Evolutionary conservation across 2,329 filamentous ascomycete genomes (phyloP).

Genomic region (Neonectria punicea): DNA sequence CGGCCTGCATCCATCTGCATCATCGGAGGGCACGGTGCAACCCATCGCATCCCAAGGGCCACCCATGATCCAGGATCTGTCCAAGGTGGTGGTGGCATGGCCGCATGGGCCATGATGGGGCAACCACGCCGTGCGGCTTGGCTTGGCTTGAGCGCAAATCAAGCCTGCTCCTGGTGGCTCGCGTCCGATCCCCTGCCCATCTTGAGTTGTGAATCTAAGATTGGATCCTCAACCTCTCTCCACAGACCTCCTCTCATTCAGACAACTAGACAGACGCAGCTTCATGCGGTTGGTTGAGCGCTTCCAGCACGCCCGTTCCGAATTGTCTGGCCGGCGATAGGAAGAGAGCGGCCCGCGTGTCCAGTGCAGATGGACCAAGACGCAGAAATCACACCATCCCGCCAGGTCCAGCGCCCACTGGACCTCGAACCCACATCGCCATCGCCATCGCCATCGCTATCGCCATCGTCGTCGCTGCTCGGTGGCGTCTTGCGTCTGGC

Average conservation of each 20-base stretch:
- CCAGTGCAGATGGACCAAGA: slow-evolving; percentile 34
- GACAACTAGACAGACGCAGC: slow-evolving; percentile 25
- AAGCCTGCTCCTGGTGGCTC: slow-evolving; percentile 30
- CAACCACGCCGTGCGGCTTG: slow-evolving; percentile 30
- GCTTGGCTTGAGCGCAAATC: slow-evolving; percentile 26
- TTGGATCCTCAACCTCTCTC: slow-evolving; percentile 33
- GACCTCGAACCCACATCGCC: slow-evolving; percentile 39
- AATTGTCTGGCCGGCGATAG: slow-evolving; percentile 36
- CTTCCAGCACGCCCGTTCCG: slow-evolving; percentile 24
- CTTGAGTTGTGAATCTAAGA: slow-evolving; percentile 37
- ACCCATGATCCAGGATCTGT: slow-evolving; percentile 33
- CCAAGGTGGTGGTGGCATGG: slow-evolving; percentile 28
- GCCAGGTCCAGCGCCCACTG: slow-evolving; percentile 31
- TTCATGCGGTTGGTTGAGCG: slow-evolving; percentile 41
- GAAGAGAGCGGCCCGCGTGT: slow-evolving; percentile 23
- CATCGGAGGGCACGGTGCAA: slow-evolving; percentile 42
- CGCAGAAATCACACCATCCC: slow-evolving; percentile 42
- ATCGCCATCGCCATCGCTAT: slow-evolving; percentile 36
- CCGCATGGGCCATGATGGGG: slow-evolving; percentile 9
- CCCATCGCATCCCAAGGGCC: slow-evolving; percentile 28
- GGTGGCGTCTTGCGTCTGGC: slow-evolving; percentile 32
- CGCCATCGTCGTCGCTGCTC: slow-evolving; percentile 24
- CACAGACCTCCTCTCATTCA: slow-evolving; percentile 21
- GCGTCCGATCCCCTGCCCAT: slow-evolving; percentile 28
- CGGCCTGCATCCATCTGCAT: slow-evolving; percentile 37